Percentiles rank a stretch among this genome's conserved stretches.
phyloP scores from a whole-genome alignment of 1,139 yeast species.

The Pichia sp. region DNA sequence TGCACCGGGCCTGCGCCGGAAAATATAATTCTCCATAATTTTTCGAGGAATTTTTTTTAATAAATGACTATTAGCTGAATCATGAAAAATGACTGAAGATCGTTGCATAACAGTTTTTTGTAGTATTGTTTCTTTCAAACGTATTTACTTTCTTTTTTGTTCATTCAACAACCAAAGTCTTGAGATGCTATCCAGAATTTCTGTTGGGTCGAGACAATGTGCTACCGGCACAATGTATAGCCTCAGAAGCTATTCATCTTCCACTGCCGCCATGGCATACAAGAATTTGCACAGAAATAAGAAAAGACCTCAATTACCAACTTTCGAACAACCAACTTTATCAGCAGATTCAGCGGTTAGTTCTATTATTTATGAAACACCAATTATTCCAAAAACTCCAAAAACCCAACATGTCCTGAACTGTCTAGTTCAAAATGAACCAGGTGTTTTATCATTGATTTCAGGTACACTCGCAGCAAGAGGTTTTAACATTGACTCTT shows the following conservation, averaged over 20 bases:
- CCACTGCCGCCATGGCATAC: conserved; percentile 94
- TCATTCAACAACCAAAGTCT: background rate
- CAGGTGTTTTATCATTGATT: conserved; percentile 90
- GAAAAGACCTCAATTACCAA: conserved; percentile 86
- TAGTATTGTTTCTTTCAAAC: no score
- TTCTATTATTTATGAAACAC: conserved; percentile 90
- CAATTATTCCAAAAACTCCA: conserved; percentile 61
- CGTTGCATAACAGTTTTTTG: background rate
- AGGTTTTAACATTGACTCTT: conserved; percentile 95
- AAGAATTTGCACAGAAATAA: conserved; percentile 83
- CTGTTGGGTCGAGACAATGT: conserved; percentile 3
- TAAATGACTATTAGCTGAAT: background rate
- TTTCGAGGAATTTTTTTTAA: background rate
- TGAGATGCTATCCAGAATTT: conserved; percentile 7
- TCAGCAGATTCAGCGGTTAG: conserved; percentile 94
- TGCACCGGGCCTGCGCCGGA: conserved; percentile 6
- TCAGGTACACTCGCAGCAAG: conserved; percentile 96
- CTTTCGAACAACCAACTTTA: conserved; percentile 93
- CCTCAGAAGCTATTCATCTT: conserved; percentile 30
- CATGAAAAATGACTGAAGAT: background rate
- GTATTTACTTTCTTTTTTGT: background rate
- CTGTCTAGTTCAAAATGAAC: conserved; percentile 97
- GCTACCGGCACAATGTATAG: conserved; percentile 6
- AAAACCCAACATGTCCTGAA: conserved; percentile 82
- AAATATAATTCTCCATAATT: background rate